Conservation (phyloP, 495 filamentous ascomycete genomes). For the Chaetomium cochliodes region DNA sequence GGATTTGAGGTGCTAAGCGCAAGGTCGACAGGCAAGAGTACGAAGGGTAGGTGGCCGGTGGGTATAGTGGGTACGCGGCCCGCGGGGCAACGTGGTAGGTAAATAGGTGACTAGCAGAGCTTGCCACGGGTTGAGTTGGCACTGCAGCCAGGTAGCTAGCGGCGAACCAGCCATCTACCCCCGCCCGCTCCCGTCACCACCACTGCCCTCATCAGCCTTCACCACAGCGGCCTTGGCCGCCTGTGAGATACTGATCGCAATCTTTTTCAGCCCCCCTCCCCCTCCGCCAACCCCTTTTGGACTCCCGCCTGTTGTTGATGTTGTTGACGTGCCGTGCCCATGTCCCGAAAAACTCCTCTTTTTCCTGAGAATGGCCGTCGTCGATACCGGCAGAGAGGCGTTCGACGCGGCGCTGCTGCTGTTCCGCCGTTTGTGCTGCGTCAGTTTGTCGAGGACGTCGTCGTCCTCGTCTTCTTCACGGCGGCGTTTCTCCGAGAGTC, state of each 20-base stretch:
- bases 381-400: slow-evolving; percentile 13
- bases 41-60: no score
- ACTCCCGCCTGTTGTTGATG: slow-evolving; percentile 1
- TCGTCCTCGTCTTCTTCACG: slow-evolving; percentile 88
- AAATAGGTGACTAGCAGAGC: neutral
- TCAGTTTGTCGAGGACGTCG: slow-evolving; percentile 74
- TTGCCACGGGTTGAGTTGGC: neutral
- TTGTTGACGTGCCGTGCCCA: neutral
- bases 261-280: slow-evolving; percentile 38
- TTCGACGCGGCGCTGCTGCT: slow-evolving; percentile 40
- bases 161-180: neutral
- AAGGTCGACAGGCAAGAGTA: neutral
- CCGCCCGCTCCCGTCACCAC: slow-evolving; percentile 1
- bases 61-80: neutral
- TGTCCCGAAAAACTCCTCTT: slow-evolving; percentile 23
- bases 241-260: slow-evolving; percentile 47
- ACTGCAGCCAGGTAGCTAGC: no score
- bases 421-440: slow-evolving; percentile 66
- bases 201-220: neutral
- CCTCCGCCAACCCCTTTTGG: slow-evolving; percentile 25
- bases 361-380: slow-evolving; percentile 28
- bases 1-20: neutral
- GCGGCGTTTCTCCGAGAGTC: slow-evolving; percentile 85
- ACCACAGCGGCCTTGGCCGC: slow-evolving; percentile 31
- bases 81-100: no score